A percentile compares a stretch with the other conserved stretches of the same genome.
Evolutionary conservation across 768 basidiomycete species (phyloP).

Genomic region (Pholiota conissans): DNA sequence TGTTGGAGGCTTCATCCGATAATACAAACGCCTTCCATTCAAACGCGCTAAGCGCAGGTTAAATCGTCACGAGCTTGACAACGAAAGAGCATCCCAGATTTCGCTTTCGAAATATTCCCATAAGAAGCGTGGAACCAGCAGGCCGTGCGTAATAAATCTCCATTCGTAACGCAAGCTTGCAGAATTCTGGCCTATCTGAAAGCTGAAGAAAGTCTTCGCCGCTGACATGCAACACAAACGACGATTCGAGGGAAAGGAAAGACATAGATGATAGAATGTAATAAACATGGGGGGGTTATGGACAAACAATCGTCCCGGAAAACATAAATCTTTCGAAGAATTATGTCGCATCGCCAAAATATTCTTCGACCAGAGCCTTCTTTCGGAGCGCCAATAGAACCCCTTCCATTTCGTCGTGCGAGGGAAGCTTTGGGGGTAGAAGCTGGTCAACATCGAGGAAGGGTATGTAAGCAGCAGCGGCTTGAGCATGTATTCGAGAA

Average conservation of each 20-base stretch:
- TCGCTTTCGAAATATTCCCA: neutral
- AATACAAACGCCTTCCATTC: conserved; percentile 3
- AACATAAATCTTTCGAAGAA: neutral
- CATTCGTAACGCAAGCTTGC: too few species aligned
- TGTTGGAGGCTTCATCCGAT: neutral
- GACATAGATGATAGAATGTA: neutral
- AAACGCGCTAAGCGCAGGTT: neutral
- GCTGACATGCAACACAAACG: neutral
- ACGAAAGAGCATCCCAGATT: neutral
- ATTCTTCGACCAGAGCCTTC: conserved; percentile 79
- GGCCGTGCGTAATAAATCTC: too few species aligned
- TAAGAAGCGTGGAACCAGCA: too few species aligned
- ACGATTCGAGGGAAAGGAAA: neutral
- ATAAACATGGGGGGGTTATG: neutral
- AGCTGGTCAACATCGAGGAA: conserved; percentile 76
- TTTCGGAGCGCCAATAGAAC: conserved; percentile 78
- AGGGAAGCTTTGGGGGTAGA: conserved; percentile 74
- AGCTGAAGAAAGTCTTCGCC: neutral
- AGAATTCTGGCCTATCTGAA: neutral
- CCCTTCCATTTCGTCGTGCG: conserved; percentile 74
- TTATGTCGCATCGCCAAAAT: conserved; percentile 43
- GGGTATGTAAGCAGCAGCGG: conserved; percentile 69
- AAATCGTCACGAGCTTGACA: neutral
- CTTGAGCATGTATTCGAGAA: conserved; percentile 43
- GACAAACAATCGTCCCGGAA: too few species aligned